Percentiles rank a stretch among this genome's conserved stretches.
Evolutionary conservation across 2,329 filamentous ascomycete species (phyloP).

Genomic region (Atkinsonella hypoxylon): DNA sequence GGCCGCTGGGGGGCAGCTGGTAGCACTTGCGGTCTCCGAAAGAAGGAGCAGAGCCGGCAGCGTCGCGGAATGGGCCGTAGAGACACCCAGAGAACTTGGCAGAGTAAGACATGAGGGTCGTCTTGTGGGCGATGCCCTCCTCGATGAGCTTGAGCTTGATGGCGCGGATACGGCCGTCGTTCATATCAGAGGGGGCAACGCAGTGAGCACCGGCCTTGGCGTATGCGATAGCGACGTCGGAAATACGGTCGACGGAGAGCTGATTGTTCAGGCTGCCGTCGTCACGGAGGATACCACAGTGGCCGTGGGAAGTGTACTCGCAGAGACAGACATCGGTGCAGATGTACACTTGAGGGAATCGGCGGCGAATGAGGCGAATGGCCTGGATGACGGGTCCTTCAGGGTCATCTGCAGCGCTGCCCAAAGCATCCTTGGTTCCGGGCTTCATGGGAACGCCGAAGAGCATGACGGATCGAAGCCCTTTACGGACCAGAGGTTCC

Average conservation of each 20-base stretch:
- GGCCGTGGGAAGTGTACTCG: slow-evolving; percentile 96
- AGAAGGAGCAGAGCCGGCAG: slow-evolving; percentile 77
- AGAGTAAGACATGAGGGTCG: slow-evolving; percentile 92
- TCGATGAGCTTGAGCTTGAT: slow-evolving; percentile 98
- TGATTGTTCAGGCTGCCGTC: slow-evolving; percentile 90
- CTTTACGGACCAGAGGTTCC: slow-evolving; percentile 76
- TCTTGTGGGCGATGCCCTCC: slow-evolving; percentile 80
- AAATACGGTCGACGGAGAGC: slow-evolving; percentile 86
- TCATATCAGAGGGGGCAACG: slow-evolving; percentile 97
- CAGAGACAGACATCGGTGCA: slow-evolving; percentile 90
- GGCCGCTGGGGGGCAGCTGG: slow-evolving; percentile 84
- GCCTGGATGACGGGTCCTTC: slow-evolving; percentile 80
- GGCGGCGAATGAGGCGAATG: slow-evolving; percentile 71
- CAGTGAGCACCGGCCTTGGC: slow-evolving; percentile 93
- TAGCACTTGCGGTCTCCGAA: slow-evolving; percentile 97
- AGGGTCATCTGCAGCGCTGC: slow-evolving; percentile 86
- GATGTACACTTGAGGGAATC: slow-evolving; percentile 86
- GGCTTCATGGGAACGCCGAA: slow-evolving; percentile 85
- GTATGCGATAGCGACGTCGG: slow-evolving; percentile 94
- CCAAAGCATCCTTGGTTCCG: slow-evolving; percentile 77
- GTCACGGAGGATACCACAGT: slow-evolving; percentile 90
- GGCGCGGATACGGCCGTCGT: slow-evolving; percentile 89
- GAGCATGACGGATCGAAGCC: slow-evolving; percentile 83
- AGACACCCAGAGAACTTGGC: slow-evolving; percentile 96
- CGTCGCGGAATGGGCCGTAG: slow-evolving; percentile 95